Evolutionary conservation across 2,329 filamentous ascomycete species (phyloP), one percentile per base, ranked within the genome.

Genomic region (Aureobasidium sp.): DNA sequence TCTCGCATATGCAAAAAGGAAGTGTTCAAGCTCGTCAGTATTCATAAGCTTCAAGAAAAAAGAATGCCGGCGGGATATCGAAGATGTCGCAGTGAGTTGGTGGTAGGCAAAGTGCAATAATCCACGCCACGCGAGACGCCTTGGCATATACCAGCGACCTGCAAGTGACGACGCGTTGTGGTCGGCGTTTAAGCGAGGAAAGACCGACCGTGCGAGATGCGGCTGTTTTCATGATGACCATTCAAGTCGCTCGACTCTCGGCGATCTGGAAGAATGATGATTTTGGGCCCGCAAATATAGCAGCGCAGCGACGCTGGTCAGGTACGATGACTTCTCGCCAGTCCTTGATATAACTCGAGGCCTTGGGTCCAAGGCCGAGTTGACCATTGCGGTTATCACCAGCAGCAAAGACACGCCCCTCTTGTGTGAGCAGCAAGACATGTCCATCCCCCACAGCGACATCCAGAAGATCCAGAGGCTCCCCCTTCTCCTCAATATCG

Each of bases 341-440:
- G 20, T 70, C 66, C 15, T 66, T 62, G 5, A 64, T 11, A 63
- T 69, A 71, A 12, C 11, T 34, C 1, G 52, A 55, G 8, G 63
- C 29, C 5, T 64, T 61, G 25, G 42, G 53, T 11, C 61, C 65
- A 25, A 72, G 34, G 2, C 85, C 86, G 15, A 87, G 76, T 69
- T 88, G 86, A 0, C 85, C 84, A 67, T 83, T 83, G 1, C 66
- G 65, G 63, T 87, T 86, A 39, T 77, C 74, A 0, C 86, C 86
- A 47, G 82, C 75, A 4, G 81, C 80, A 65, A 80, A 87, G 0
- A 88, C 70, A 22, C 74, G 73, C 0, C 78, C 78, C 2, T 78
- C 74, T 0, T 74, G 73, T 0, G 79, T 82, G 27, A 88, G 69
- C 6, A 80, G 80, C 9, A 87, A 74, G n/a, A 84, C 76, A 70